These are phyloP conservation scores for Fagopyrum esculentum DNA, from an alignment of 148 eudicot genomes.

Conservation along the genomic window DNA sequence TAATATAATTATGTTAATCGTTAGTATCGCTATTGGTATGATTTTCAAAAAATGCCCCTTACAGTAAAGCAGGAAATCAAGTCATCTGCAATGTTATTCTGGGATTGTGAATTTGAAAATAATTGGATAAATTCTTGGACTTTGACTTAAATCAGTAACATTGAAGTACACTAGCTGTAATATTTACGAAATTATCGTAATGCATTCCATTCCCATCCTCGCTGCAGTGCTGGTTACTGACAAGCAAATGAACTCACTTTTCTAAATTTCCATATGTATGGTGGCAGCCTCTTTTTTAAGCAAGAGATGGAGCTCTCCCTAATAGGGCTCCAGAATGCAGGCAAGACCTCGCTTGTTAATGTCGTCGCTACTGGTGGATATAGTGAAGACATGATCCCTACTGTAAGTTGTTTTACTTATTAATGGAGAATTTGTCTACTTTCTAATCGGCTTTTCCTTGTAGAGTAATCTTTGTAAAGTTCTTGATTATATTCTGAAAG, in stretches of 20 bases:
- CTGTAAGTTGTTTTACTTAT: constrained; percentile 41
- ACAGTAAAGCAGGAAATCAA: neutral
- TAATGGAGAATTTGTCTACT: neutral
- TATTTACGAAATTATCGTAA: neutral
- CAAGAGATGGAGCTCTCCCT: constrained; percentile 98
- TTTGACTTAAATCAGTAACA: neutral
- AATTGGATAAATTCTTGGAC: neutral
- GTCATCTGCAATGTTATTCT: neutral
- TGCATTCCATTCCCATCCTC: neutral
- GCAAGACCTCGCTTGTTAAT: constrained; percentile 95
- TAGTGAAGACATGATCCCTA: constrained; percentile 97
- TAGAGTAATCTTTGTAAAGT: neutral
- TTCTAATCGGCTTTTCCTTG: neutral
- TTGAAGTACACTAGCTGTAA: neutral
- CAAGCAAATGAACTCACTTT: neutral
- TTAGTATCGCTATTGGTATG: neutral
- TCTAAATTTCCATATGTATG: neutral
- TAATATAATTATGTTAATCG: neutral
- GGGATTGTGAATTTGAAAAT: neutral
- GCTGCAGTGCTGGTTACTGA: neutral
- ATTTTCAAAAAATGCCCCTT: neutral
- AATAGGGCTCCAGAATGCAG: constrained; percentile 97
- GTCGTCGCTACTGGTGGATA: constrained; percentile 98
- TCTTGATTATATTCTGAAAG: neutral
- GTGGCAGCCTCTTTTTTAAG: constrained; percentile 91